Conservation (phyloP, 805 yeast species). For the Saturnispora bothae region DNA sequence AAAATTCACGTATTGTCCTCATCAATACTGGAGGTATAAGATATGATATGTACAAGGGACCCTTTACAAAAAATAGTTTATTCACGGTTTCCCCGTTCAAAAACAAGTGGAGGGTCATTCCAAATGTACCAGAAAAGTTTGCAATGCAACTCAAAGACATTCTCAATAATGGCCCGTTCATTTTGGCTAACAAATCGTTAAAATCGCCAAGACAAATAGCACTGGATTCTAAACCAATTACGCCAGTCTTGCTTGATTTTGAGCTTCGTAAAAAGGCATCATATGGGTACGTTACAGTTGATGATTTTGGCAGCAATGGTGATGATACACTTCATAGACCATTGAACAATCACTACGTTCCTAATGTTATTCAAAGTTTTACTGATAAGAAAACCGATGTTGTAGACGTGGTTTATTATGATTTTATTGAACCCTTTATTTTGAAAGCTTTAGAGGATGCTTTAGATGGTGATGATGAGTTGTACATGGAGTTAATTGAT, state of each 20-base stretch:
- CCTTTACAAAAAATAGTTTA: conserved; percentile 69
- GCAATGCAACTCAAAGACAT: conserved; percentile 45
- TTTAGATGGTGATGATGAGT: conserved; percentile 10
- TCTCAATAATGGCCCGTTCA: conserved; percentile 47
- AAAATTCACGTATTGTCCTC: conserved; percentile 41
- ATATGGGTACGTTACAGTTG: conserved; percentile 73
- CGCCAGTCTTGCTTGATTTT: neutral
- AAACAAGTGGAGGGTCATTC: conserved; percentile 64
- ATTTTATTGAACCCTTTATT: conserved; percentile 44
- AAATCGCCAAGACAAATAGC: conserved; percentile 21
- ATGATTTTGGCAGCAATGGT: conserved; percentile 78
- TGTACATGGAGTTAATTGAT: conserved; percentile 13
- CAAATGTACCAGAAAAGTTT: conserved; percentile 42
- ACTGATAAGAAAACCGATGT: conserved; percentile 12
- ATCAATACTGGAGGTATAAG: conserved; percentile 84
- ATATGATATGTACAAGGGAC: conserved; percentile 77
- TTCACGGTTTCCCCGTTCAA: conserved; percentile 79
- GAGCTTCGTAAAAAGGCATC: conserved; percentile 16
- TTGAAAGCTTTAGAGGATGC: conserved; percentile 19
- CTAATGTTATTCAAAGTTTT: conserved; percentile 64
- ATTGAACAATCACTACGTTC: conserved; percentile 48
- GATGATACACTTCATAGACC: conserved; percentile 71
- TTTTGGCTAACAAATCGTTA: conserved; percentile 13
- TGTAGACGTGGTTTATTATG: conserved; percentile 73
- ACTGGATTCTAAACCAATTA: conserved; percentile 5